These are phyloP conservation scores for Phytophthora tentaculata DNA, from an alignment of 352 stramenopile genomes.

Conservation along the genomic window DNA sequence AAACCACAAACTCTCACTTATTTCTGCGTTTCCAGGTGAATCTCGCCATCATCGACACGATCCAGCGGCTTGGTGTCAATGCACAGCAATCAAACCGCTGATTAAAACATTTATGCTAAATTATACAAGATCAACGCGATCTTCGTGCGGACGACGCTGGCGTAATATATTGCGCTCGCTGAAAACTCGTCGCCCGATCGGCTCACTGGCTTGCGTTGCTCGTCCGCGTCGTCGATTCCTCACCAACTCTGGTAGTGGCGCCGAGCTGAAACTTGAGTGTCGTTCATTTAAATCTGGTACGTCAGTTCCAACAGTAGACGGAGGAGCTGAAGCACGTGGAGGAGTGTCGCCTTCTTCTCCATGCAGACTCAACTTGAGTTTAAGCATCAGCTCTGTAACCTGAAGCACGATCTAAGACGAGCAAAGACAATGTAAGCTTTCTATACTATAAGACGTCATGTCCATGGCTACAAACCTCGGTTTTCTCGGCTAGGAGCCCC, in stretches of 20 bases:
- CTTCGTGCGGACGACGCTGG: constrained; percentile 29
- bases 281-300: constrained; percentile 15
- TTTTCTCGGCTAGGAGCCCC: constrained; percentile 69
- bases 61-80: constrained; percentile 50
- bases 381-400: constrained; percentile 60
- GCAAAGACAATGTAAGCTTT: constrained; percentile 9
- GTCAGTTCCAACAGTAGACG: constrained; percentile 14
- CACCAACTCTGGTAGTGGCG: constrained; percentile 19
- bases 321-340: neutral
- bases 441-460: neutral
- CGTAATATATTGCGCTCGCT: constrained; percentile 34
- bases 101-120: constrained; percentile 1
- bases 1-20: neutral
- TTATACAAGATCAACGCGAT: constrained; percentile 15
- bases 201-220: constrained; percentile 38
- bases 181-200: constrained; percentile 26
- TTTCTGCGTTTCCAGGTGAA: constrained; percentile 51
- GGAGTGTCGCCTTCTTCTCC: constrained; percentile 12
- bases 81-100: constrained; percentile 29
- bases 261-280: constrained; percentile 18
- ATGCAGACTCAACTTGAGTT: constrained; percentile 45
- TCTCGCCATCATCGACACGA: constrained; percentile 62
- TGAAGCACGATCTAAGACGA: constrained; percentile 59
- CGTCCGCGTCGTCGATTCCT: constrained; percentile 14
- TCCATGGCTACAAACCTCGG: constrained; percentile 47